These are phyloP conservation scores for Penicillium sp. DNA, from an alignment of 2,329 filamentous ascomycete genomes.

Conservation along the genomic window DNA sequence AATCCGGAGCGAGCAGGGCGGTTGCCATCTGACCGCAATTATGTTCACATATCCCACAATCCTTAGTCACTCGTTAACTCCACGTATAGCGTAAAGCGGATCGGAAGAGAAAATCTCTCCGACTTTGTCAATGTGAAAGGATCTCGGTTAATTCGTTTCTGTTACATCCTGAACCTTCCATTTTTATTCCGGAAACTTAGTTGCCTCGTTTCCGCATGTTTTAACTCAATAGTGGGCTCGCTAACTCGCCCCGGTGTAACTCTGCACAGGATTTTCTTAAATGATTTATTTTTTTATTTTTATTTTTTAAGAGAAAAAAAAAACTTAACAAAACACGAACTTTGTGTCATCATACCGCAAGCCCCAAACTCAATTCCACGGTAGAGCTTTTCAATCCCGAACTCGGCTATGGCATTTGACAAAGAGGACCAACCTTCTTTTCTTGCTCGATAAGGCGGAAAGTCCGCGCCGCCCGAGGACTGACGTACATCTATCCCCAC, in stretches of 20 bases:
- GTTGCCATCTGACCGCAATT: background rate
- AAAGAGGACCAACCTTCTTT: background rate
- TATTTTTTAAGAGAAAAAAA: background rate
- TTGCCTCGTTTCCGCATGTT: background rate
- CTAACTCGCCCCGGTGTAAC: background rate
- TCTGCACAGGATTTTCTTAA: background rate
- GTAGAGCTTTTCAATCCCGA: background rate
- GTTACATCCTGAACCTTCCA: conserved; percentile 1
- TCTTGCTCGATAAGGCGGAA: conserved; percentile 3
- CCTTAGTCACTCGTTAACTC: background rate
- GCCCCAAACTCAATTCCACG: background rate
- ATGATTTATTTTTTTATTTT: background rate
- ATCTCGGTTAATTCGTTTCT: background rate
- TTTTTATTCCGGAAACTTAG: background rate
- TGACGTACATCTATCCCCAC: conserved; percentile 18
- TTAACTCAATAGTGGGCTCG: background rate
- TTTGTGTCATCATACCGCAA: background rate
- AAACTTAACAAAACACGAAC: background rate
- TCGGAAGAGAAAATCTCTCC: background rate
- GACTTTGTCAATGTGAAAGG: background rate
- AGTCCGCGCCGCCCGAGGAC: conserved; percentile 8
- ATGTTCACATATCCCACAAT: background rate
- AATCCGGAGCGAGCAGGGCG: background rate
- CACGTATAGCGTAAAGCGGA: background rate
- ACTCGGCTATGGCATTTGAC: background rate